These are phyloP conservation scores for Stylosanthes scabra DNA, from an alignment of 331 rosid genomes.

Conservation along the genomic window DNA sequence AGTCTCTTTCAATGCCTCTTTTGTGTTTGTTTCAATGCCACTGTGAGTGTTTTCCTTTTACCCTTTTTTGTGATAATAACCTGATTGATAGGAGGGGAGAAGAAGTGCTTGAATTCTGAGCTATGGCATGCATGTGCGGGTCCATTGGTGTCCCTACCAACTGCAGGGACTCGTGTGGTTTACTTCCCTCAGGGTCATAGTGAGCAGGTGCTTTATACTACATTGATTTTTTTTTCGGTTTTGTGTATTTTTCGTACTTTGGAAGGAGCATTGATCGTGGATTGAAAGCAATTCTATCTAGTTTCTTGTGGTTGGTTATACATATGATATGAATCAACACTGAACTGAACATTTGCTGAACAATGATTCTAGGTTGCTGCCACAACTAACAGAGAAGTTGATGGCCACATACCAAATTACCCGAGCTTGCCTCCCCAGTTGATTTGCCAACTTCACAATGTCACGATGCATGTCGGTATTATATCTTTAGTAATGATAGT, in stretches of 20 bases:
- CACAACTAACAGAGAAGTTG: conserved; percentile 88
- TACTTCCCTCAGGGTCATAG: conserved; percentile 99
- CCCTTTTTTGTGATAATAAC: conserved; percentile 39
- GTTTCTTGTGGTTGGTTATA: background rate
- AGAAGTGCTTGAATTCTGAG: conserved; percentile 97
- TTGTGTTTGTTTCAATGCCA: conserved; percentile 40
- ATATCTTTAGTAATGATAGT: background rate
- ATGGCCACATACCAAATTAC: conserved; percentile 89
- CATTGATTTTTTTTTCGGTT: conserved; percentile 21
- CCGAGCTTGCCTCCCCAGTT: conserved; percentile 89
- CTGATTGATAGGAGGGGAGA: conserved; percentile 67
- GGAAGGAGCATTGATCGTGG: conserved; percentile 7
- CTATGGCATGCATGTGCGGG: conserved; percentile 99
- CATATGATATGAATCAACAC: conserved; percentile 26
- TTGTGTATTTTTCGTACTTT: conserved; percentile 7
- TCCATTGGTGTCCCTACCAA: conserved; percentile 93
- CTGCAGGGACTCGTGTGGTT: conserved; percentile 86
- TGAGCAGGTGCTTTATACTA: conserved; percentile 65
- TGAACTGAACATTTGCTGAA: conserved; percentile 32
- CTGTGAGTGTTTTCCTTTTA: conserved; percentile 23
- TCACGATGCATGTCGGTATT: conserved; percentile 89
- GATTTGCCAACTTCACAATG: conserved; percentile 87
- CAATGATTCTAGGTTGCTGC: conserved; percentile 76
- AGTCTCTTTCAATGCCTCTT: conserved; percentile 48
- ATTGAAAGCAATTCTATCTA: conserved; percentile 14